A percentile compares a stretch with the other conserved stretches of the same genome.
Evolutionary conservation across 306 rosid species (phyloP).

Genomic region (Vicia faba): DNA sequence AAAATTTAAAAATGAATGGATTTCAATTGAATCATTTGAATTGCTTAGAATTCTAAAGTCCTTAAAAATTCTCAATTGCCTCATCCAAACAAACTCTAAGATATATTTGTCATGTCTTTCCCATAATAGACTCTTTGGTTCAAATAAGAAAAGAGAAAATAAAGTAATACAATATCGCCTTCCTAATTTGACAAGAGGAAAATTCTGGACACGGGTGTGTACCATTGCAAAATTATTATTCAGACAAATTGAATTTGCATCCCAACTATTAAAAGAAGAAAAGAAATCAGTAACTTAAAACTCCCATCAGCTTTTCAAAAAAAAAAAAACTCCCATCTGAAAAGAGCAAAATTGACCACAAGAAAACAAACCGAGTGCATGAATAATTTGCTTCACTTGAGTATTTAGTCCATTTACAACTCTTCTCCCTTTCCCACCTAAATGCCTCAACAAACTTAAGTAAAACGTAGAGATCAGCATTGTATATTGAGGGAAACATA

Average conservation of each 20-base stretch:
- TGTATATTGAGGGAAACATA: not conserved
- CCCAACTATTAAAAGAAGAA: not conserved
- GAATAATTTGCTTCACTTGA: slow-evolving; percentile 10
- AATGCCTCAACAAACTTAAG: slow-evolving; percentile 16
- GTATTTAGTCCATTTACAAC: slow-evolving; percentile 2
- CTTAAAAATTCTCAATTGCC: no score
- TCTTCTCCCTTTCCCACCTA: not conserved
- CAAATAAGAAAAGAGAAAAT: not conserved
- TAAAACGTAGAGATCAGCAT: slow-evolving; percentile 21
- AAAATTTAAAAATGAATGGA: no score
- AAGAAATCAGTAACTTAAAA: not conserved
- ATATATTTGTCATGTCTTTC: not conserved
- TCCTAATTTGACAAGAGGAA: not conserved
- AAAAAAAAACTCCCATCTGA: not conserved
- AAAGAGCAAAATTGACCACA: slow-evolving; percentile 3
- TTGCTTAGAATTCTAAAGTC: no score
- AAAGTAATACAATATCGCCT: not conserved
- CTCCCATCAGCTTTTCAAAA: not conserved
- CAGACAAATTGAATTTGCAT: slow-evolving; percentile 26
- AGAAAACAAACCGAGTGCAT: not conserved
- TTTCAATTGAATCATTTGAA: no score
- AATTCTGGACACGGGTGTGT: not conserved
- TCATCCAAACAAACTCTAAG: not conserved
- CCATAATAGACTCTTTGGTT: not conserved
- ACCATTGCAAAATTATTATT: slow-evolving; percentile 24